Base-by-base conservation (phyloP, 2,329 filamentous ascomycete species). In the Ophiosphaerella korrae region DNA sequence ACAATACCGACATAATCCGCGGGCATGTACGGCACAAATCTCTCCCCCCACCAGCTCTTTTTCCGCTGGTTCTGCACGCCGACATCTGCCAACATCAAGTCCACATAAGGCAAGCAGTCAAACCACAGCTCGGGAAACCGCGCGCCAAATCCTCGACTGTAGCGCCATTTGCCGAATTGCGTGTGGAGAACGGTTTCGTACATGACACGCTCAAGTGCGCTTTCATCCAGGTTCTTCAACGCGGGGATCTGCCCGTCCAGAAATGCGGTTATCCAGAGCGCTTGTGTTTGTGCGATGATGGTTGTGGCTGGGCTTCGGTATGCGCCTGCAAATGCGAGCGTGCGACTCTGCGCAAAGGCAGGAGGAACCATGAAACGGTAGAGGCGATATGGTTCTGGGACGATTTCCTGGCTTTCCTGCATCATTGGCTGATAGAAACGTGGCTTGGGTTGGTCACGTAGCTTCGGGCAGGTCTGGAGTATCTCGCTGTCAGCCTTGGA, bases 201-300 rank as follows among this genome's bases (percentile, higher is more conserved):
- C 26, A 60, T 42, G 5, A 65, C 53, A 8, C 52, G 49, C n/a
- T 53, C 46, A 13, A 38, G 31, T 8, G 36, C 26, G 5, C 13
- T 34, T 2, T 51, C 18, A n/a, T 45, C 37, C 3, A 34, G 31
- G 2, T 13, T 12, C 21, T 9, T n/a, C 8, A 52, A 45, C 7
- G 14, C 11, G 0, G 42, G 32, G 9, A 88, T 69, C 24, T 77
- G 70, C 16, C 76, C 75, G 45, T 79, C 76, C 29, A 92, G 81
- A 66, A 84, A 90, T 0, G 88, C 87, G 0, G 79, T 78, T 29
- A 88, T 75, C 75, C 76, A 78, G 1, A 77, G 67, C 1, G 66
- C 74, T 60, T 78, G 74, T 0, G 69, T 57, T 11, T 71, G 63
- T 3, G 74, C 71, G 39, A 71, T 68, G 12, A 70, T 64, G 1